These are phyloP conservation scores for Globisporangium acanthophoron DNA, from an alignment of 352 stramenopile species.

Conservation along the genomic window DNA sequence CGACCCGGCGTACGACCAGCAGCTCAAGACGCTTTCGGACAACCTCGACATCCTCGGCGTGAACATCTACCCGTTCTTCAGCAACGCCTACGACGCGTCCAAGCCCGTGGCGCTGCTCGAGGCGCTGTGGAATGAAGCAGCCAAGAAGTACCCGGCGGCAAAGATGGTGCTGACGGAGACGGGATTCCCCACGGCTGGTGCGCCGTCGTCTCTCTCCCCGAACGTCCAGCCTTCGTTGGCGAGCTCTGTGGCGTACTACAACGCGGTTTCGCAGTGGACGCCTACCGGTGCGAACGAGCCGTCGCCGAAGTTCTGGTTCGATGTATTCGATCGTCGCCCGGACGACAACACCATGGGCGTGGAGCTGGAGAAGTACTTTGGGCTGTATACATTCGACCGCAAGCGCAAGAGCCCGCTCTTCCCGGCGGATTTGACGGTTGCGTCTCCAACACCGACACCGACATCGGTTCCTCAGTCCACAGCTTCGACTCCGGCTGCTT, in stretches of 20 bases:
- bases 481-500: neutral
- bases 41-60: constrained; percentile 28
- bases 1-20: neutral
- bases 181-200: constrained; percentile 12
- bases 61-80: constrained; percentile 38
- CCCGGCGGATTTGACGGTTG: constrained; percentile 6
- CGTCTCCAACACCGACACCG: neutral
- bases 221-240: constrained; percentile 6
- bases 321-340: constrained; percentile 25
- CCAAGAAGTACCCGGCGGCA: constrained; percentile 8
- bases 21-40: constrained; percentile 12
- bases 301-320: constrained; percentile 33
- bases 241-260: constrained; percentile 21
- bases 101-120: constrained; percentile 14
- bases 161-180: constrained; percentile 28
- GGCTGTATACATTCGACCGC: constrained; percentile 42
- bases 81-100: constrained; percentile 12
- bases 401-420: constrained; percentile 34
- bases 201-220: constrained; percentile 5
- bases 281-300: constrained; percentile 3
- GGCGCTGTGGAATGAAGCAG: constrained; percentile 15
- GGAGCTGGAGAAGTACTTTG: constrained; percentile 51
- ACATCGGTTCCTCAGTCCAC: neutral
- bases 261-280: constrained; percentile 19
- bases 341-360: constrained; percentile 18